Conservation (phyloP, 169 alveolate species). For the Cyclospora cayetanensis region DNA sequence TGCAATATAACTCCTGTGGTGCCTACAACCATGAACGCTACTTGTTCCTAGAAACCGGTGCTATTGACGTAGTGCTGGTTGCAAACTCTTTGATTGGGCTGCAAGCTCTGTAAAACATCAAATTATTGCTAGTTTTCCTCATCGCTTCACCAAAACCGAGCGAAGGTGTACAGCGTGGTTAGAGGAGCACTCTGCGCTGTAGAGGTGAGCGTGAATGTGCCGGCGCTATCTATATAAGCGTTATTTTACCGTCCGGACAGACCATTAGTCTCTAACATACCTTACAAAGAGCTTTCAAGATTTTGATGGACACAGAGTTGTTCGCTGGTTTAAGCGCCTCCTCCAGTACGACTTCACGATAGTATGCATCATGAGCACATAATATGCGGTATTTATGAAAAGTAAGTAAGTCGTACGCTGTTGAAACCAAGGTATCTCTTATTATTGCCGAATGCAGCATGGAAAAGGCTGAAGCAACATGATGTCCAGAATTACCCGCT, state of each 20-base stretch:
- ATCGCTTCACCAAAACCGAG: neutral
- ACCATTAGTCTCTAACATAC: neutral
- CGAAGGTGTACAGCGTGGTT: neutral
- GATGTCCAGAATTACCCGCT: neutral
- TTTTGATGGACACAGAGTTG: conserved; percentile 69
- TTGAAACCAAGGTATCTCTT: neutral
- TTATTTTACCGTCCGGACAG: neutral
- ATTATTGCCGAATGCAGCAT: neutral
- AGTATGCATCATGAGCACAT: neutral
- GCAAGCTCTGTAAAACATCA: neutral
- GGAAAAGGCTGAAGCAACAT: neutral
- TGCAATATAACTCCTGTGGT: neutral
- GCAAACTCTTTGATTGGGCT: neutral
- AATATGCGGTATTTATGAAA: neutral
- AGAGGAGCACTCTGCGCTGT: neutral
- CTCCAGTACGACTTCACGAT: neutral
- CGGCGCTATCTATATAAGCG: neutral
- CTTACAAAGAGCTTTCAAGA: neutral
- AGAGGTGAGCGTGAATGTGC: neutral
- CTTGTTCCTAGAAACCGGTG: neutral
- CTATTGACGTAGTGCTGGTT: neutral
- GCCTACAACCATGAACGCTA: neutral
- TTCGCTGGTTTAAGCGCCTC: neutral
- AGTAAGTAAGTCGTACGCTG: neutral
- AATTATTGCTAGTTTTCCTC: neutral